Conservation (phyloP, 352 stramenopile genomes). For the Pythium pyrilobum region DNA sequence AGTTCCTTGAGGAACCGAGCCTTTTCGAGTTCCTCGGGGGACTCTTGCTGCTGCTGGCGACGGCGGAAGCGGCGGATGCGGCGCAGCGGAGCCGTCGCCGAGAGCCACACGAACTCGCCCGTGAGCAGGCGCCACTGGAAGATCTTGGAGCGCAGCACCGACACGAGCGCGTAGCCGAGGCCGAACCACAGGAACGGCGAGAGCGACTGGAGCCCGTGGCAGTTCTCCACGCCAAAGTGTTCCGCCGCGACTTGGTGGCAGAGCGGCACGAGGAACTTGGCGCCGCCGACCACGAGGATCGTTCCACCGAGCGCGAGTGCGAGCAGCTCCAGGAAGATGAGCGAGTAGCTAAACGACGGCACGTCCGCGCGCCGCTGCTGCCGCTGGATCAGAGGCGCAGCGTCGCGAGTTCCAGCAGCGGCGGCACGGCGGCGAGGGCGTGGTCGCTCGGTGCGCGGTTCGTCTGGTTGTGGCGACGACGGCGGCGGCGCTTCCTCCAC, state of each 20-base stretch:
- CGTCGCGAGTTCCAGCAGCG: neutral
- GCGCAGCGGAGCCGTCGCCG: conserved; percentile 15
- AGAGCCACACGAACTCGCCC: conserved; percentile 34
- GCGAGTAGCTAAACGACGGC: conserved; percentile 12
- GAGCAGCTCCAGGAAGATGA: conserved; percentile 18
- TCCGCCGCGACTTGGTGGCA: conserved; percentile 14
- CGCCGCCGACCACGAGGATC: conserved; percentile 9
- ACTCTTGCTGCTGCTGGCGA: neutral
- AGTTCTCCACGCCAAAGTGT: conserved; percentile 25
- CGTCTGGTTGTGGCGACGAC: neutral
- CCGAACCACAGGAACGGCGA: conserved; percentile 52
- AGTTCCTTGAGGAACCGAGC: conserved; percentile 33
- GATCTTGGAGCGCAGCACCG: conserved; percentile 35
- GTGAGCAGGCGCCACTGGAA: conserved; percentile 52
- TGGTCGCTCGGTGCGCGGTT: neutral
- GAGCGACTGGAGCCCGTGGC: conserved; percentile 28
- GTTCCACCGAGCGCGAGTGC: conserved; percentile 10
- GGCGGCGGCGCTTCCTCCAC: no score
- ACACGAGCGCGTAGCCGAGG: conserved; percentile 42
- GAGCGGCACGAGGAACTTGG: conserved; percentile 20
- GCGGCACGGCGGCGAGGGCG: neutral
- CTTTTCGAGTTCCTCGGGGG: conserved; percentile 17
- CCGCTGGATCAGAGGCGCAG: conserved; percentile 4
- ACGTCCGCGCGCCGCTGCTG: conserved; percentile 8
- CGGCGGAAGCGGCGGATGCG: conserved; percentile 16